Evolutionary conservation across 495 filamentous ascomycete genomes (phyloP).

Genomic region (Penicillium canescens): DNA sequence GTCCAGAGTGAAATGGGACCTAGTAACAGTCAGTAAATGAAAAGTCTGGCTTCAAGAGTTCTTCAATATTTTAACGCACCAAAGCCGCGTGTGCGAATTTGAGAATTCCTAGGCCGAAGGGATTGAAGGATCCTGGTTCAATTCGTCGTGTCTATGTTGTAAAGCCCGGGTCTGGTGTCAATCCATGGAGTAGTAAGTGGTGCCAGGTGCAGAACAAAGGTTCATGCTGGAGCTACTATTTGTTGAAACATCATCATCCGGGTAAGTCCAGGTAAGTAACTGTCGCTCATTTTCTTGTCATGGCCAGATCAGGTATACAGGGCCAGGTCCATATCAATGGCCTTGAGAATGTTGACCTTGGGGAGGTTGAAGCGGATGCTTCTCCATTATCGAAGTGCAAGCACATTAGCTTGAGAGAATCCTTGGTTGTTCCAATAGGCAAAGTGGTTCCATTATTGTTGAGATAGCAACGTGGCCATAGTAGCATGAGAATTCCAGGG

Average conservation of each 20-base stretch:
- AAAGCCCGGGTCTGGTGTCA: conserved; percentile 9
- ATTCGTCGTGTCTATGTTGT: not conserved
- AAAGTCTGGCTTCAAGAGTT: not conserved
- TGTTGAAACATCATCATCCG: conserved; percentile 12
- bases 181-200: conserved; percentile 2
- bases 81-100: conserved; percentile 3
- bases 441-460: conserved; percentile 10
- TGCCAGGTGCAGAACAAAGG: not conserved
- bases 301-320: conserved; percentile 5
- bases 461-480: conserved; percentile 10
- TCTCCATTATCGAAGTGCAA: conserved; percentile 16
- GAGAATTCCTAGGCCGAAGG: conserved; percentile 8
- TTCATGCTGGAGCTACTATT: conserved; percentile 12
- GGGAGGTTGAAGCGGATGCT: conserved; percentile 14
- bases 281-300: not conserved
- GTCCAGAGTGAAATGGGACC: conserved; percentile 25
- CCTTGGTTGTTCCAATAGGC: conserved; percentile 8
- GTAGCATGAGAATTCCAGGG: conserved; percentile 14
- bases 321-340: conserved; percentile 21
- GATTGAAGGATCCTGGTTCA: conserved; percentile 3
- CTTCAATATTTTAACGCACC: conserved; percentile 13
- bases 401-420: conserved; percentile 18
- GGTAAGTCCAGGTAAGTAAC: conserved; percentile 4
- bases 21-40: conserved; percentile 17
- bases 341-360: conserved; percentile 7